Evolutionary conservation across 805 yeast genomes (phyloP), one percentile per base, ranked within the genome.

Genomic region (Komagataella ulmi): DNA sequence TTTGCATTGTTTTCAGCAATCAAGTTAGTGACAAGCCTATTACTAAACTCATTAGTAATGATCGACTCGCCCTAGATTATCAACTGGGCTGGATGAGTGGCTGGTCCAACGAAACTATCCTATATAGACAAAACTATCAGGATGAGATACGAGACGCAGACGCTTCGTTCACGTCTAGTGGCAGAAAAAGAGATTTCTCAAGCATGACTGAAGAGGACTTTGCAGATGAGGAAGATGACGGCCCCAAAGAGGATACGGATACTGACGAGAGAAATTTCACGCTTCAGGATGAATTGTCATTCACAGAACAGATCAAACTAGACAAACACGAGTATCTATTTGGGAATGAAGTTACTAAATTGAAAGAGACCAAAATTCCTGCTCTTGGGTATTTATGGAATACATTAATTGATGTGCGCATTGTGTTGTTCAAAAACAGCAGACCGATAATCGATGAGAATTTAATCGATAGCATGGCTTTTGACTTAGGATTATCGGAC

Each of bases 51-150:
- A 53, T 63, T n/a, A 53, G 55, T 6, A 59, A 63, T 6, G 57
- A 62, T 46, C 66, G 71, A 51, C 62, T 77, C 52, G 69, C 68
- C 45, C 66, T 75, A 49, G 85, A 83, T 52, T 78, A 80, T 59
- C 96, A 88, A 60, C 58, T 81, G 17, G 86, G 90, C 6, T 80
- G 84, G 76, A 67, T 79, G 47, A 74, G 80, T 18, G 96, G 96
- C 0, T 88, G 95, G 95, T 81, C 78, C 54, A 68, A 69, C 52
- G 64, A 66, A 1, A 61, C 67, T 17, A 69, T 73, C 19, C 49
- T 57, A 45, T 57, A 61, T 49, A 58, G 68, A 30, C 71, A 68
- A 47, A 54, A 46, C 17, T 56, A 46, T 12, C 48, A 24, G 19
- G 7, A 50, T 14, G 50, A 49, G 49, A 53, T 50, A 17, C 58